Conservation (phyloP, 2,329 filamentous ascomycete genomes). For the Exophiala sideris region DNA sequence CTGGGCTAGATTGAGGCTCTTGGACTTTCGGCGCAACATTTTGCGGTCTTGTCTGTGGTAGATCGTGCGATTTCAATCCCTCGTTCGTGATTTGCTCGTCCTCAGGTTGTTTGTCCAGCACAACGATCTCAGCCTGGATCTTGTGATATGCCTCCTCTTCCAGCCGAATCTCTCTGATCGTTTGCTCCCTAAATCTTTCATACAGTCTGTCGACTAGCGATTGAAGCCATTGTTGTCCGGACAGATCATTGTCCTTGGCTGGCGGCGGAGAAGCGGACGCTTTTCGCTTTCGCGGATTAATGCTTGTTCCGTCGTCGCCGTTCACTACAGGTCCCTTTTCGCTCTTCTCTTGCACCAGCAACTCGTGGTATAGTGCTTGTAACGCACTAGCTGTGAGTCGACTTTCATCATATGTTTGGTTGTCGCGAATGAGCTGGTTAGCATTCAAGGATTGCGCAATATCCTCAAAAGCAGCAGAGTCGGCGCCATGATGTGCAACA, state of each 20-base stretch:
- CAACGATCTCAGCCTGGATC: conserved; percentile 64
- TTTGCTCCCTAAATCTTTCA: conserved; percentile 65
- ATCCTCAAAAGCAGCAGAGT: conserved; percentile 62
- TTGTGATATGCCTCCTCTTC: conserved; percentile 67
- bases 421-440: conserved; percentile 69
- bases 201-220: conserved; percentile 69
- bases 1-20: conserved; percentile 6
- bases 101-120: conserved; percentile 61
- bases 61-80: neutral
- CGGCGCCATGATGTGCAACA: conserved; percentile 65
- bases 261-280: conserved; percentile 62
- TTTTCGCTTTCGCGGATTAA: conserved; percentile 70
- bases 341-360: conserved; percentile 67
- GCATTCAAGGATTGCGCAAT: conserved; percentile 72
- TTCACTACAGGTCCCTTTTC: conserved; percentile 34
- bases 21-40: conserved; percentile 1
- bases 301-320: conserved; percentile 30
- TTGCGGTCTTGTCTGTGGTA: neutral
- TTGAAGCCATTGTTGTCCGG: conserved; percentile 18
- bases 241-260: neutral
- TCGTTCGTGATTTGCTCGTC: conserved; percentile 37
- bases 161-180: conserved; percentile 67
- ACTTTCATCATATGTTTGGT: conserved; percentile 66
- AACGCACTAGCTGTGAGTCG: conserved; percentile 75
- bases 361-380: conserved; percentile 70